A percentile compares a stretch with the other conserved stretches of the same genome.
phyloP scores from a whole-genome alignment of 83 land plant genomes.

The Picea abies region DNA sequence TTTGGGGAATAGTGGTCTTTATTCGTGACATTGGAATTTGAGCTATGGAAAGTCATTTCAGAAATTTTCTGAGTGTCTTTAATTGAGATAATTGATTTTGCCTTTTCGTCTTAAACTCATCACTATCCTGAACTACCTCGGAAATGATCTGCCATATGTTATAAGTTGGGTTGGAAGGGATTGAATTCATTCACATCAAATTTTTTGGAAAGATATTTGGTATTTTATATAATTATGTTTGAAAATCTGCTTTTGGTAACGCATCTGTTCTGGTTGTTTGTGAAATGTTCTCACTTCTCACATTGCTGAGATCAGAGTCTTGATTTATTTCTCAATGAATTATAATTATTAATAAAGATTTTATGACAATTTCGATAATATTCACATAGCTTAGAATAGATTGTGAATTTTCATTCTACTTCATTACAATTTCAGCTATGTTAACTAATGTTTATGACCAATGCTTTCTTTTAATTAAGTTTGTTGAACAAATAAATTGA shows the following conservation, averaged over 20 bases:
- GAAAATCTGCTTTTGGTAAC: background rate
- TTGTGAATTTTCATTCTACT: too few species aligned
- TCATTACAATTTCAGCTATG: too few species aligned
- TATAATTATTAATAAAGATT: too few species aligned
- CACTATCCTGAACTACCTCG: background rate
- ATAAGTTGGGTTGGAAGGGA: background rate
- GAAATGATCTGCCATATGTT: too few species aligned
- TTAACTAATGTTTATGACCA: too few species aligned
- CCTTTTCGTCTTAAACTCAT: background rate
- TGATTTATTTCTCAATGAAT: too few species aligned
- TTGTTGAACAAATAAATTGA: too few species aligned
- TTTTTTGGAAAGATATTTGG: background rate
- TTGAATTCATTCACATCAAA: background rate
- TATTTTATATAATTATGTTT: background rate
- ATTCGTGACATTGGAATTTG: background rate
- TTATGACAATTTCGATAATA: too few species aligned
- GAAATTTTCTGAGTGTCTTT: background rate
- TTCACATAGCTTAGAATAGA: too few species aligned
- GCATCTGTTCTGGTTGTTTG: background rate
- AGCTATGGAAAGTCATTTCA: background rate
- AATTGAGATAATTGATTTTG: background rate
- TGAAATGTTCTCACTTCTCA: background rate
- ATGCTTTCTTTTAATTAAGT: too few species aligned
- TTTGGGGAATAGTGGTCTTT: background rate
- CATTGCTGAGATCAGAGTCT: background rate